Evolutionary conservation across 495 filamentous ascomycete genomes (phyloP).

Genomic region (Lasiosphaeria ovina): DNA sequence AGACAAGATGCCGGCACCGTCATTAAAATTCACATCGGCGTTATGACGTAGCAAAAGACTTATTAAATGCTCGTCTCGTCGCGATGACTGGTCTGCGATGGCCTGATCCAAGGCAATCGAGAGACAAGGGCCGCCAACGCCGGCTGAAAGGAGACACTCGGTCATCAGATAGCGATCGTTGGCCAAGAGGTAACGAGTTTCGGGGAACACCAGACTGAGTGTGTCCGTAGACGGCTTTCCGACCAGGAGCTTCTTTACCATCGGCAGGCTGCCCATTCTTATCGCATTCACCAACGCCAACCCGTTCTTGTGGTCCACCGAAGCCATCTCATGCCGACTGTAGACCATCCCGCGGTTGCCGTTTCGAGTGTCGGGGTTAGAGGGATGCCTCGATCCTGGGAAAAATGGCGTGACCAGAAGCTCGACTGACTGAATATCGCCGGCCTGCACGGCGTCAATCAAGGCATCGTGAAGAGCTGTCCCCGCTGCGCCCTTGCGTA

Average conservation of each 20-base stretch:
- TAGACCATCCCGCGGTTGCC: conserved; percentile 28
- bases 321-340: conserved; percentile 42
- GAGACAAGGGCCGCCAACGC: conserved; percentile 34
- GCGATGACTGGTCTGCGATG: conserved; percentile 41
- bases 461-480: conserved; percentile 37
- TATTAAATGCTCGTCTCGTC: conserved; percentile 42
- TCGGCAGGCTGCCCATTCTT: conserved; percentile 31
- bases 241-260: conserved; percentile 40
- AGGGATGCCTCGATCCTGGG: conserved; percentile 25
- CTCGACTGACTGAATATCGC: conserved; percentile 38
- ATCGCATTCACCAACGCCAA: conserved; percentile 43
- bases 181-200: conserved; percentile 28
- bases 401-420: conserved; percentile 44
- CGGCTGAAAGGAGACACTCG: conserved; percentile 40
- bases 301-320: conserved; percentile 44
- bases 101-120: conserved; percentile 42
- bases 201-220: conserved; percentile 40
- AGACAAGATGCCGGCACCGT: conserved; percentile 40
- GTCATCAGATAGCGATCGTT: conserved; percentile 39
- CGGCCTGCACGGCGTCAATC: conserved; percentile 39
- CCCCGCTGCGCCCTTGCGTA: conserved; percentile 43
- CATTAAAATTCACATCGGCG: conserved; percentile 45
- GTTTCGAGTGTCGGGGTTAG: conserved; percentile 24
- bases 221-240: conserved; percentile 39
- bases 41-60: conserved; percentile 43